These are phyloP conservation scores for Passalora sequoiae DNA, from an alignment of 2,329 filamentous ascomycete genomes.

Conservation along the genomic window DNA sequence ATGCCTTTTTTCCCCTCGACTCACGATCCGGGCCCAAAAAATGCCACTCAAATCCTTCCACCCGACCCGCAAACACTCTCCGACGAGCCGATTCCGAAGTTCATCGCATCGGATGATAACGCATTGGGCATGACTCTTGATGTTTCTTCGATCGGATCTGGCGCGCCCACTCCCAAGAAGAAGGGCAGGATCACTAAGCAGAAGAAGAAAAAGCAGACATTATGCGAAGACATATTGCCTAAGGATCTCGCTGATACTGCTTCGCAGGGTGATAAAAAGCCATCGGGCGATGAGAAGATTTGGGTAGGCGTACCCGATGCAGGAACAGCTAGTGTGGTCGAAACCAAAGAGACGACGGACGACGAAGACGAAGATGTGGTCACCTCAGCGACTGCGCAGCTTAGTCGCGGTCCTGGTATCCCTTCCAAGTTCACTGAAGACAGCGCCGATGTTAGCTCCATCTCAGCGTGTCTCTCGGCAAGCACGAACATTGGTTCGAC, in stretches of 20 bases:
- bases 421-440: background rate
- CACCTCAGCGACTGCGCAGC: background rate
- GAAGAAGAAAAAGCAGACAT: constrained; percentile 8
- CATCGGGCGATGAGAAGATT: background rate
- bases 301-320: background rate
- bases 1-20: no score
- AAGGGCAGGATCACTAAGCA: constrained; percentile 14
- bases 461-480: background rate
- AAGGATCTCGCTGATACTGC: background rate
- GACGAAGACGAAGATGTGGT: background rate
- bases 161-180: constrained; percentile 18
- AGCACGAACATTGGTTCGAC: background rate
- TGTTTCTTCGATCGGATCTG: constrained; percentile 18
- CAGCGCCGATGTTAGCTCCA: background rate
- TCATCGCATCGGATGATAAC: background rate
- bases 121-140: constrained; percentile 4
- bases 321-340: background rate
- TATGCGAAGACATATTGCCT: background rate
- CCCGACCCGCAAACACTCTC: background rate
- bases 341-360: background rate
- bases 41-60: background rate
- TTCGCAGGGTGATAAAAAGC: background rate
- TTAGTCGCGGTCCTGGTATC: background rate
- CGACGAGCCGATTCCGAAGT: background rate
- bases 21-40: background rate